Evolutionary conservation across 805 yeast species (phyloP).

Genomic region (Starmerella stellata): DNA sequence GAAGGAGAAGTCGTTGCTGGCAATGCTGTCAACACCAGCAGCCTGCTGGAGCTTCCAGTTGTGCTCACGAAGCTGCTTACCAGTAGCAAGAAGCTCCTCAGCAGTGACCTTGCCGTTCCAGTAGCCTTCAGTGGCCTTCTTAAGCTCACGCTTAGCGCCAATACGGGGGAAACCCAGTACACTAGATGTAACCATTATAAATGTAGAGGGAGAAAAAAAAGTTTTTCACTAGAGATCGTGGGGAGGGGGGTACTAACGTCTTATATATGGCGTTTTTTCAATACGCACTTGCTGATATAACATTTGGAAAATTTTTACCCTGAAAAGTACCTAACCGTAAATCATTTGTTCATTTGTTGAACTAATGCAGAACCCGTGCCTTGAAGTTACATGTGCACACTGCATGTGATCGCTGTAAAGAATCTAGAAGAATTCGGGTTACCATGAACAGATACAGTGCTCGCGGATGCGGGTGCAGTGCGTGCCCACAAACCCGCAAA

Average conservation of each 20-base stretch:
- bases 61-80: conserved; percentile 84
- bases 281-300: conserved; percentile 13
- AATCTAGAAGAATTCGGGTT: too few relatives aligned
- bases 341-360: background rate
- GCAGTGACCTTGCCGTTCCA: conserved; percentile 85
- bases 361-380: too few relatives aligned
- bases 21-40: conserved; percentile 92
- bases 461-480: too few relatives aligned
- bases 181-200: conserved; percentile 84
- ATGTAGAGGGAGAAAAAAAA: background rate
- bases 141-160: conserved; percentile 98
- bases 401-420: too few relatives aligned
- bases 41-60: conserved; percentile 97
- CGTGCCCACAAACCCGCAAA: too few relatives aligned
- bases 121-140: conserved; percentile 97
- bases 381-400: too few relatives aligned
- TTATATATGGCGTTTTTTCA: background rate
- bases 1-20: conserved; percentile 95
- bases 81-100: conserved; percentile 77
- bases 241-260: too few relatives aligned
- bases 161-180: conserved; percentile 99
- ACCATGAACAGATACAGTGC: too few relatives aligned
- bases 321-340: background rate
- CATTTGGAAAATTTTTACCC: conserved; percentile 14
- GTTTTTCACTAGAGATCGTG: conserved; percentile 5